These are phyloP conservation scores for Auxenochlorella protothecoides DNA, from an alignment of 139 green algal species.

Conservation along the genomic window DNA sequence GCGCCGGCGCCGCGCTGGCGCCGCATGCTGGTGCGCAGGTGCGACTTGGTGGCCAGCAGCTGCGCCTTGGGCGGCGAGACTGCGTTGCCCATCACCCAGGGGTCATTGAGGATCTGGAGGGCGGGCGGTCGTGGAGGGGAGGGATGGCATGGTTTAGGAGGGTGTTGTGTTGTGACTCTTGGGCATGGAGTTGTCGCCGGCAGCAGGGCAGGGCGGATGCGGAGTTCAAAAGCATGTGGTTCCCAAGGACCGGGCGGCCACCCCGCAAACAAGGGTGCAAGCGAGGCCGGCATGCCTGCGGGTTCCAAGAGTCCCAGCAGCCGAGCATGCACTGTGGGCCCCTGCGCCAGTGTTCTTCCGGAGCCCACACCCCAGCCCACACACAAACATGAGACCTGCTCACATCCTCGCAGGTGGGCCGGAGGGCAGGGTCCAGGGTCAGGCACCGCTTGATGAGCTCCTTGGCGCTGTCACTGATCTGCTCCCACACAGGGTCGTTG, in stretches of 20 bases:
- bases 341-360: background rate
- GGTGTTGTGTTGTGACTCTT: no score
- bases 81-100: constrained; percentile 9
- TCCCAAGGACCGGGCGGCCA: background rate
- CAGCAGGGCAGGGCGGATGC: background rate
- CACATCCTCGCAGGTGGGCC: constrained; percentile 48
- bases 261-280: no score
- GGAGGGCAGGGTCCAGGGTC: constrained; percentile 42
- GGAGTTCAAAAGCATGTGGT: background rate
- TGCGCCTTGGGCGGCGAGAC: background rate
- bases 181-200: background rate
- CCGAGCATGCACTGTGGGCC: no score
- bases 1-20: background rate
- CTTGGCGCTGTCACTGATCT: constrained; percentile 29
- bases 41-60: constrained; percentile 10
- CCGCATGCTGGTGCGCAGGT: constrained; percentile 11
- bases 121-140: background rate
- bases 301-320: no score
- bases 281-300: no score
- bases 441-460: constrained; percentile 28
- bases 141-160: background rate
- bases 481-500: constrained; percentile 72
- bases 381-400: background rate
- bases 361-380: background rate
- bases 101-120: constrained; percentile 5